Evolutionary conservation across 2,329 filamentous ascomycete genomes (phyloP).

Genomic region (Cadophora luteo-olivacea): DNA sequence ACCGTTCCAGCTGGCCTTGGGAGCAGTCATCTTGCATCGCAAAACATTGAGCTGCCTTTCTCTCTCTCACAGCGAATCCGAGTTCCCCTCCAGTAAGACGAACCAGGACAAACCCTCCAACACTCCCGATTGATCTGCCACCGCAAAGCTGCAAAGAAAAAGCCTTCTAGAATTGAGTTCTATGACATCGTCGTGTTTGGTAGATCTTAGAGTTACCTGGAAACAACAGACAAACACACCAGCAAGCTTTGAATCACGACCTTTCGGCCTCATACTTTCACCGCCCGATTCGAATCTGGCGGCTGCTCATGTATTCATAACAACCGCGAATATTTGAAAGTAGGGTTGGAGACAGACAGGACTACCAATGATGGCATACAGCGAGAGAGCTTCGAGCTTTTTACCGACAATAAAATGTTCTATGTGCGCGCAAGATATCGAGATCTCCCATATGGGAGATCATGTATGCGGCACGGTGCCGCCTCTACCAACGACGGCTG

Average conservation of each 20-base stretch:
- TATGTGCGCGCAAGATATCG: slow-evolving; percentile 76
- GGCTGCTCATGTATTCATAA: slow-evolving; percentile 32
- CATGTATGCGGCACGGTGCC: slow-evolving; percentile 67
- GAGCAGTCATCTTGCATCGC: slow-evolving; percentile 1
- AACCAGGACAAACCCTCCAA: slow-evolving; percentile 7
- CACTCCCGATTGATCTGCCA: slow-evolving; percentile 1
- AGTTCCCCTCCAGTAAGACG: background rate
- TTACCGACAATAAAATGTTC: slow-evolving; percentile 90
- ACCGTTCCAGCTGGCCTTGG: slow-evolving; percentile 32
- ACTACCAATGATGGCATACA: slow-evolving; percentile 44
- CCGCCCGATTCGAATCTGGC: slow-evolving; percentile 23
- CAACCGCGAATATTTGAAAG: slow-evolving; percentile 16
- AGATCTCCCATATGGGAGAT: slow-evolving; percentile 86
- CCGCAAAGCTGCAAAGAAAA: background rate
- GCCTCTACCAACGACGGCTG: slow-evolving; percentile 47
- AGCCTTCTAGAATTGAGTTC: slow-evolving; percentile 6
- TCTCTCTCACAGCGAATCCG: background rate
- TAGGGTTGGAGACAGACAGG: slow-evolving; percentile 23
- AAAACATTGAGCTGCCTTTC: slow-evolving; percentile 4
- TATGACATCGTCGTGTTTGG: slow-evolving; percentile 15
- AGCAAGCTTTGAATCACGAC: slow-evolving; percentile 16
- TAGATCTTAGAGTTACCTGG: slow-evolving; percentile 11
- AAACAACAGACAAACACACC: slow-evolving; percentile 23
- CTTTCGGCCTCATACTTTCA: slow-evolving; percentile 21
- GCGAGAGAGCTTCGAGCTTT: slow-evolving; percentile 63